Base-by-base conservation (phyloP, 2,329 filamentous ascomycete species). In the Trichothecium roseum region DNA sequence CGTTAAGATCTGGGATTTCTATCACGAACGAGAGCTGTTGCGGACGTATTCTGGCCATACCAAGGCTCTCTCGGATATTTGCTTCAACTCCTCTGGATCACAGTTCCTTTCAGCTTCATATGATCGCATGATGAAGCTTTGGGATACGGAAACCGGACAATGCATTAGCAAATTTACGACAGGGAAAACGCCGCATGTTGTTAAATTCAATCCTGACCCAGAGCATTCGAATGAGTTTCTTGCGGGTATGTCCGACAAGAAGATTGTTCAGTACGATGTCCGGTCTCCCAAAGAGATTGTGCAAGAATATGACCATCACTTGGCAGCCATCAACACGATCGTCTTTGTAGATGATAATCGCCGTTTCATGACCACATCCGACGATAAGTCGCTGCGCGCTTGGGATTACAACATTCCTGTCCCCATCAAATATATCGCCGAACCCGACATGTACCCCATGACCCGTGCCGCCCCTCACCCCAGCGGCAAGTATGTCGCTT, bases 401-500 rank as follows among this genome's bases (percentile, higher is more conserved):
- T 98, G 93, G 93, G 93, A 98, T 62, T 96, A 94, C 65, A 86
- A 88, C 48, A 96, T 98, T 47, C 91, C 91, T 2, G 91, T 98
- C 0, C 91, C 91, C 1, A 96, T 98, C 69, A 96, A 95, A 57
- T 93, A 93, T 64, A 93, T 94, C 51, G 89, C 89, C 18, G 91
- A 98, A 56, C 87, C 89, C 2, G 86, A 95, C 66, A 95, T 98
- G 87, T 98, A 91, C 60, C 81, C 87, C 7, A 84, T 98, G 70
- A 93, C 88, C 4, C 83, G 87, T 12, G 80, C 87, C 2, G 74
- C 84, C 0, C 66, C 78, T 4, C 91, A 98, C 52, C 91, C 91
- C 0, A 85, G 77, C 42, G 85, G 88, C 46, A 95, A 95, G 60
- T 94, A 93, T 56, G 84, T 95, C 15, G 85, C 89, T 3, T 93